A percentile compares a stretch with the other conserved stretches of the same genome.
phyloP scores from a whole-genome alignment of 441 rosid genomes.

The Daphne laureola region DNA sequence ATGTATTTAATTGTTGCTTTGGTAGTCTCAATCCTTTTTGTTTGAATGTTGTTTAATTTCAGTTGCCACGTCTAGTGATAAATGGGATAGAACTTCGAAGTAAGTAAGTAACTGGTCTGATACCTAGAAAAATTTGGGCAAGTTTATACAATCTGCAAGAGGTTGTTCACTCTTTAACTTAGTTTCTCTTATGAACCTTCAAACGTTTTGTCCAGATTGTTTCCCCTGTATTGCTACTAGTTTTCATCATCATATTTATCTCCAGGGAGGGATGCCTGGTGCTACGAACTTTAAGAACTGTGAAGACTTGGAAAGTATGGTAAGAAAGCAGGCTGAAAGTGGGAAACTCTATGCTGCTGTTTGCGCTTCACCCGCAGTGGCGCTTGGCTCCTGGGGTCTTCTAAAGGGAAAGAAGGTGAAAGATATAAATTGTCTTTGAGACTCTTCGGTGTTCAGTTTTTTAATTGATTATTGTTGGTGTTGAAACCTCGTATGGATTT shows the following conservation, averaged over 20 bases:
- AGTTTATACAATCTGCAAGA: too few relatives aligned
- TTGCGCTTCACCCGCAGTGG: slow-evolving; percentile 91
- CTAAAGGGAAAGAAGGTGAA: slow-evolving; percentile 70
- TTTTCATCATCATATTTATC: background rate
- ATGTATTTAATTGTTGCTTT: too few relatives aligned
- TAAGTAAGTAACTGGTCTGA: background rate
- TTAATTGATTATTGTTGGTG: slow-evolving; percentile 5
- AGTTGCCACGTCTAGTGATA: background rate
- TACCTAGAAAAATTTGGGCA: background rate
- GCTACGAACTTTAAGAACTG: slow-evolving; percentile 65
- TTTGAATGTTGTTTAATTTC: background rate
- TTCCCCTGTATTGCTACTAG: background rate
- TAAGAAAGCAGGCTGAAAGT: slow-evolving; percentile 69
- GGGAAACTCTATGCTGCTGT: slow-evolving; percentile 77
- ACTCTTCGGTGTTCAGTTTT: background rate
- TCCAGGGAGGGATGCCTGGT: slow-evolving; percentile 90
- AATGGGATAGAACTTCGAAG: background rate
- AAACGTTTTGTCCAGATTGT: slow-evolving; percentile 2
- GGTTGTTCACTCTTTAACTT: too few relatives aligned
- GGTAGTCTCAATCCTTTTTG: background rate
- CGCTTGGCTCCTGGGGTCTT: slow-evolving; percentile 80
- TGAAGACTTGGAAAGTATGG: slow-evolving; percentile 50
- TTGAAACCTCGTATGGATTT: background rate
- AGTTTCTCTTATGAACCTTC: background rate
- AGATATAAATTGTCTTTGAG: background rate